Evolutionary conservation across 495 filamentous ascomycete genomes (phyloP).

Genomic region (Amniculicola lignicola): DNA sequence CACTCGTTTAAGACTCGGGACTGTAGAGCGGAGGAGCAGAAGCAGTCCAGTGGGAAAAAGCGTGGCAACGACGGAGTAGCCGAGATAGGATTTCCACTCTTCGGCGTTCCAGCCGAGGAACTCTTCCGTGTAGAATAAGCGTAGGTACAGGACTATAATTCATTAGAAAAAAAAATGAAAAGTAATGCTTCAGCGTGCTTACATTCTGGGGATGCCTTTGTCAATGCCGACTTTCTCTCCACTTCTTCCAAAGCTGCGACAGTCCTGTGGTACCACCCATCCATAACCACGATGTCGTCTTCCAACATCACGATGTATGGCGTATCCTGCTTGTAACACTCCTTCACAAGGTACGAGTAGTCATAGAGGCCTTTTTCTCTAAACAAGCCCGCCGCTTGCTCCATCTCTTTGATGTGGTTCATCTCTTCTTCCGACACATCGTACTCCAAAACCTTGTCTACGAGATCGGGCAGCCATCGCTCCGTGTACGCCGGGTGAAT

Average conservation of each 20-base stretch:
- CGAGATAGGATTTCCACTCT: slow-evolving; percentile 47
- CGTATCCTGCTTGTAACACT: slow-evolving; percentile 47
- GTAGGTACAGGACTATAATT: slow-evolving; percentile 55
- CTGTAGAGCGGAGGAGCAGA: slow-evolving; percentile 13
- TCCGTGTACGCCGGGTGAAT: slow-evolving; percentile 51
- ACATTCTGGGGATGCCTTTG: slow-evolving; percentile 6
- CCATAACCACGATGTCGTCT: slow-evolving; percentile 53
- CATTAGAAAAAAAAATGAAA: too few species aligned
- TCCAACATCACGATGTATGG: slow-evolving; percentile 54
- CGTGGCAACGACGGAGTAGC: slow-evolving; percentile 33
- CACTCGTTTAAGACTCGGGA: not conserved
- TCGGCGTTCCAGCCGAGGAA: slow-evolving; percentile 57
- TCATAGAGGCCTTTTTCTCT: slow-evolving; percentile 50
- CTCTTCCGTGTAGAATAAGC: slow-evolving; percentile 58
- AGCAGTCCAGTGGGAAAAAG: not conserved
- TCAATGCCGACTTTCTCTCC: slow-evolving; percentile 27
- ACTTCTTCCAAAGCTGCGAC: slow-evolving; percentile 43
- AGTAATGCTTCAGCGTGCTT: too few species aligned
- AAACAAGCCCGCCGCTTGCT: slow-evolving; percentile 37
- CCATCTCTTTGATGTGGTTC: slow-evolving; percentile 33
- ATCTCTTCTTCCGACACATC: slow-evolving; percentile 29
- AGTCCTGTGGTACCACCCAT: slow-evolving; percentile 52
- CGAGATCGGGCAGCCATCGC: slow-evolving; percentile 49
- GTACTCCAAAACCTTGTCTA: slow-evolving; percentile 51
- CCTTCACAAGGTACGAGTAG: slow-evolving; percentile 49